phyloP scores from a whole-genome alignment of 2,329 filamentous ascomycete genomes.

The Neophaeococcomyces aloes region DNA sequence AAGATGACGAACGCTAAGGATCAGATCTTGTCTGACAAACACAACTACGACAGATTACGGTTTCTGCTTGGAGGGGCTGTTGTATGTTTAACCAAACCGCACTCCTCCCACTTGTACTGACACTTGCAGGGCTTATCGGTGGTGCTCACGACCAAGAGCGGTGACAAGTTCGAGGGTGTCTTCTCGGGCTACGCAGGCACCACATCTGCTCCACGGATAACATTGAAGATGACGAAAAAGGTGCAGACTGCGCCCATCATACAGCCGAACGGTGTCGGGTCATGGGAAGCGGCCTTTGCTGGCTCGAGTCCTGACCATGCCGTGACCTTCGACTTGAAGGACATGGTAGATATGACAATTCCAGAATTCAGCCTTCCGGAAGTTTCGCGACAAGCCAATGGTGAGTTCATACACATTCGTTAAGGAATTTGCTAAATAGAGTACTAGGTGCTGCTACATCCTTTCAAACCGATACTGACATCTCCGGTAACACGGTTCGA shows the following conservation, averaged over 20 bases:
- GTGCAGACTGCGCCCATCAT: slow-evolving; percentile 29
- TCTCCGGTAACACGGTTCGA: slow-evolving; percentile 60
- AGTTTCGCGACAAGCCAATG: slow-evolving; percentile 46
- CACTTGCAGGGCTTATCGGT: slow-evolving; percentile 42
- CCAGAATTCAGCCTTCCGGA: slow-evolving; percentile 44
- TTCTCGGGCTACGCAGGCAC: slow-evolving; percentile 48
- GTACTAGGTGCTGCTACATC: slow-evolving; percentile 50
- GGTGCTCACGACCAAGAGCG: slow-evolving; percentile 48
- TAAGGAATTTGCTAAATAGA: slow-evolving; percentile 7
- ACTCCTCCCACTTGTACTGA: slow-evolving; percentile 6
- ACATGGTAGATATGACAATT: slow-evolving; percentile 48
- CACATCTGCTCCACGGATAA: slow-evolving; percentile 43
- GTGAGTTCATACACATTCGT: slow-evolving; percentile 30
- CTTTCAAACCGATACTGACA: slow-evolving; percentile 82
- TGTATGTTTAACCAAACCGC: slow-evolving; percentile 36
- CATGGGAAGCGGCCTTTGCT: slow-evolving; percentile 30
- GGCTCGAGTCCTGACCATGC: slow-evolving; percentile 36
- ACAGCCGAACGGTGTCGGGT: slow-evolving; percentile 33
- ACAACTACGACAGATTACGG: slow-evolving; percentile 50
- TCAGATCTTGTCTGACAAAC: slow-evolving; percentile 44
- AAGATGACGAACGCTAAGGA: slow-evolving; percentile 36
- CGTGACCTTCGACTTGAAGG: slow-evolving; percentile 53
- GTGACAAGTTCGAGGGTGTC: slow-evolving; percentile 51
- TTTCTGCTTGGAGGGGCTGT: slow-evolving; percentile 50
- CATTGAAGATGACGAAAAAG: slow-evolving; percentile 57